Percentiles rank a stretch among this genome's conserved stretches.
phyloP scores from a whole-genome alignment of 805 yeast species.

The Ogataea nonfermentans region DNA sequence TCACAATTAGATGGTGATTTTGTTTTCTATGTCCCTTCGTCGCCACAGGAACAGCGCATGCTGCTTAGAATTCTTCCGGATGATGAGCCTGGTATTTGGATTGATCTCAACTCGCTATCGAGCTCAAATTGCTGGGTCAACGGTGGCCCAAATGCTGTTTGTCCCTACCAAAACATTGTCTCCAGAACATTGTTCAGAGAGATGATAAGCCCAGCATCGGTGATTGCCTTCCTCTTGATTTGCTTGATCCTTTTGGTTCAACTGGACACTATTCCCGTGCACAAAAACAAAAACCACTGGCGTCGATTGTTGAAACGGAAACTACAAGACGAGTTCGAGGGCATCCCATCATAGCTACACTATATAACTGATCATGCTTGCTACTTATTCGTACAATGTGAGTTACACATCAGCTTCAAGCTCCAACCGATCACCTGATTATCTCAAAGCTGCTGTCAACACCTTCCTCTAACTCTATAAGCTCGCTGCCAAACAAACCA shows the following conservation, averaged over 20 bases:
- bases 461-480: conserved; percentile 61
- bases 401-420: neutral
- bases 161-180: conserved; percentile 70
- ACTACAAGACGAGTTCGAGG: conserved; percentile 70
- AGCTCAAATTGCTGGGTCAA: conserved; percentile 77
- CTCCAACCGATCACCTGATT: conserved; percentile 24
- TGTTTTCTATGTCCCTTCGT: conserved; percentile 46
- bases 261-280: conserved; percentile 64
- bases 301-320: conserved; percentile 52
- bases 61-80: conserved; percentile 23
- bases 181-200: conserved; percentile 55
- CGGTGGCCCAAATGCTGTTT: conserved; percentile 73
- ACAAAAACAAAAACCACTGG: conserved; percentile 67
- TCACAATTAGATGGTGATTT: conserved; percentile 26
- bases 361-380: conserved; percentile 5
- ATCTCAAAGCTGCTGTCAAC: conserved; percentile 32
- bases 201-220: conserved; percentile 65
- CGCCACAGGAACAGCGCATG: conserved; percentile 45
- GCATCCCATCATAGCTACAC: conserved; percentile 67
- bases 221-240: conserved; percentile 53
- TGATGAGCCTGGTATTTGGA: conserved; percentile 56
- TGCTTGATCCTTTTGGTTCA: conserved; percentile 53
- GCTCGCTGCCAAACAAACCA: conserved; percentile 54
- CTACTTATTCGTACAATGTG: conserved; percentile 7
- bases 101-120: conserved; percentile 76